Evolutionary conservation across 306 rosid species (phyloP).

Genomic region (Quercus agrifolia): DNA sequence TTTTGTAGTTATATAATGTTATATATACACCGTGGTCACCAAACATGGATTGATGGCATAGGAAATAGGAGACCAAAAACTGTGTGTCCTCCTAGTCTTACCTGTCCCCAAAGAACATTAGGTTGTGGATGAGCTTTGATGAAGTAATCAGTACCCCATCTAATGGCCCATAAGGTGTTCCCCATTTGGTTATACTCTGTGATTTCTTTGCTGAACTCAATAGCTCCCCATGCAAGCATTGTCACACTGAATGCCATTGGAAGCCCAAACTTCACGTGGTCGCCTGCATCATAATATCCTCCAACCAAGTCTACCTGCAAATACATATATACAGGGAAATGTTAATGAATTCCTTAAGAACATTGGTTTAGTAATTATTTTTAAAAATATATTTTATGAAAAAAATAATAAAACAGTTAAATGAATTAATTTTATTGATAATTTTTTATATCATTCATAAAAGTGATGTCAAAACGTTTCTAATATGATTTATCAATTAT

Average conservation of each 20-base stretch:
- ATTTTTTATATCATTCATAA: no score
- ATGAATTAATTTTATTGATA: no score
- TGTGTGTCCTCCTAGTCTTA: conserved; percentile 3
- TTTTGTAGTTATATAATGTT: background rate
- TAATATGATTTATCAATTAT: no score
- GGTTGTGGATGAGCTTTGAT: conserved; percentile 78
- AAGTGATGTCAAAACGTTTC: no score
- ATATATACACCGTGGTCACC: no score
- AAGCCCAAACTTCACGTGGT: conserved; percentile 85
- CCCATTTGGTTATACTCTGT: conserved; percentile 54
- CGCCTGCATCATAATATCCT: conserved; percentile 96
- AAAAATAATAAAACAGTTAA: no score
- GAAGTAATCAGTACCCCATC: conserved; percentile 87
- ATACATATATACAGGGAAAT: background rate
- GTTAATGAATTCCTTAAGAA: no score
- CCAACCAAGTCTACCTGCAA: conserved; percentile 80
- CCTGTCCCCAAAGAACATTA: conserved; percentile 90
- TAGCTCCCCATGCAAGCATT: conserved; percentile 83
- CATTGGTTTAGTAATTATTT: no score
- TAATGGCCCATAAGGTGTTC: conserved; percentile 58
- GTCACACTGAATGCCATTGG: conserved; percentile 85
- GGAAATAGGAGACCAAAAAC: conserved; percentile 14
- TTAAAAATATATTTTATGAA: no score
- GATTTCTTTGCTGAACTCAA: conserved; percentile 69
- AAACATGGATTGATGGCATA: background rate